phyloP scores from a whole-genome alignment of 148 eudicot species.

The Talinum fruticosum region DNA sequence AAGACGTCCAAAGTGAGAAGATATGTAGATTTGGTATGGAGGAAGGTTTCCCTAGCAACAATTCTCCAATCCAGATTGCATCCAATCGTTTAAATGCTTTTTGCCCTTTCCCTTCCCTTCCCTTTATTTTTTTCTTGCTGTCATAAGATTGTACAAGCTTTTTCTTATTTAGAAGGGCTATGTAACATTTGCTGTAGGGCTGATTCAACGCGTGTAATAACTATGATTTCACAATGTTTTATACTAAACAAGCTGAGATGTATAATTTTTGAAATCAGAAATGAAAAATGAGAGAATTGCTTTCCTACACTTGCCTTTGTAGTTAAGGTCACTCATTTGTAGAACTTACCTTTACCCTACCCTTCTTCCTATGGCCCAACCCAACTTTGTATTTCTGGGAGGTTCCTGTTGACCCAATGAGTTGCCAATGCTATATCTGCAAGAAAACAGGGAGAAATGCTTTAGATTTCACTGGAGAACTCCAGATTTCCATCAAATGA shows the following conservation, averaged over 20 bases:
- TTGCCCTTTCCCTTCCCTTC: neutral
- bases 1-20: conserved; percentile 66
- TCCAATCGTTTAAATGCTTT: conserved; percentile 9
- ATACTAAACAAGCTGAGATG: conserved; percentile 15
- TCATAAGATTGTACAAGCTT: conserved; percentile 6
- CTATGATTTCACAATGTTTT: conserved; percentile 7
- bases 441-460: no score
- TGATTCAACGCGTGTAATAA: conserved; percentile 11
- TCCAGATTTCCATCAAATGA: no score
- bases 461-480: no score
- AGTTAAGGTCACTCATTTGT: neutral
- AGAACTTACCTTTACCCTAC: no score
- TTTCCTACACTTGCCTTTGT: neutral
- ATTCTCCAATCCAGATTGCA: neutral
- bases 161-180: conserved; percentile 9
- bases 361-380: no score
- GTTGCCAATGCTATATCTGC: no score
- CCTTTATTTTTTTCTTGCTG: neutral
- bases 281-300: neutral
- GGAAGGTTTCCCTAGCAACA: neutral
- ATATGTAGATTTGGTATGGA: neutral
- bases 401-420: no score
- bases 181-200: conserved; percentile 2
- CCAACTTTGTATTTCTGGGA: no score
- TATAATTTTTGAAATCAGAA: conserved; percentile 12